phyloP scores from a whole-genome alignment of 345 rosid species.

The Acer yangbiense region DNA sequence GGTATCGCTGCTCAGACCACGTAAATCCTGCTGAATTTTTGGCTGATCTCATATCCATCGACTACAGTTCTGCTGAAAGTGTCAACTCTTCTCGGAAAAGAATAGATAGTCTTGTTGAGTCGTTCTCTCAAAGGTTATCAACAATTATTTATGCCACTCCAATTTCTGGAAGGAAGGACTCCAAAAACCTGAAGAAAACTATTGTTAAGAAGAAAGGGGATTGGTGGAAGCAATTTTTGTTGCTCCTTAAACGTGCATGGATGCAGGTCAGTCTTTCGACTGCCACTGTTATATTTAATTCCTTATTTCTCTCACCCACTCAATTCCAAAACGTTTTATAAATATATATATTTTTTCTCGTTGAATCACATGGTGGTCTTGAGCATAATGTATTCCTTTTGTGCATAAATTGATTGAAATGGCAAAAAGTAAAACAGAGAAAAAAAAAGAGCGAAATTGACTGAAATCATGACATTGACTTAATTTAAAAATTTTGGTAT shows the following conservation, averaged over 20 bases:
- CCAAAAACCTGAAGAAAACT: slow-evolving; percentile 38
- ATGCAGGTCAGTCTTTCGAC: slow-evolving; percentile 66
- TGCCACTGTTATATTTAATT: slow-evolving; percentile 8
- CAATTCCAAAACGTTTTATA: neutral
- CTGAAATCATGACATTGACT: neutral
- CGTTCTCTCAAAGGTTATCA: slow-evolving; percentile 63
- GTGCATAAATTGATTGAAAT: neutral
- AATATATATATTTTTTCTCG: neutral
- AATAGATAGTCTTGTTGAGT: slow-evolving; percentile 83
- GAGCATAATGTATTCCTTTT: slow-evolving; percentile 2
- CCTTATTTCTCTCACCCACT: neutral
- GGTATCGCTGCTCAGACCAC: slow-evolving; percentile 83
- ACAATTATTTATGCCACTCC: slow-evolving; percentile 68
- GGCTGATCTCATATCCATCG: slow-evolving; percentile 96
- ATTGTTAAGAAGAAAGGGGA: slow-evolving; percentile 52
- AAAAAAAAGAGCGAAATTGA: neutral
- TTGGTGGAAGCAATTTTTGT: slow-evolving; percentile 89
- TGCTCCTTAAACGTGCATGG: slow-evolving; percentile 95
- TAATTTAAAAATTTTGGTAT: neutral
- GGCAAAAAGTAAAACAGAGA: neutral
- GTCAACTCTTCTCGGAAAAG: slow-evolving; percentile 79
- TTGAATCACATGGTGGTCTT: slow-evolving; percentile 12
- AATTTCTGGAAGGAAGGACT: slow-evolving; percentile 41
- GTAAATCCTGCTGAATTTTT: slow-evolving; percentile 97
- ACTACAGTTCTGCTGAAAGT: slow-evolving; percentile 85